phyloP scores from a whole-genome alignment of 2,329 filamentous ascomycete genomes.

The Neonectria ditissima region DNA sequence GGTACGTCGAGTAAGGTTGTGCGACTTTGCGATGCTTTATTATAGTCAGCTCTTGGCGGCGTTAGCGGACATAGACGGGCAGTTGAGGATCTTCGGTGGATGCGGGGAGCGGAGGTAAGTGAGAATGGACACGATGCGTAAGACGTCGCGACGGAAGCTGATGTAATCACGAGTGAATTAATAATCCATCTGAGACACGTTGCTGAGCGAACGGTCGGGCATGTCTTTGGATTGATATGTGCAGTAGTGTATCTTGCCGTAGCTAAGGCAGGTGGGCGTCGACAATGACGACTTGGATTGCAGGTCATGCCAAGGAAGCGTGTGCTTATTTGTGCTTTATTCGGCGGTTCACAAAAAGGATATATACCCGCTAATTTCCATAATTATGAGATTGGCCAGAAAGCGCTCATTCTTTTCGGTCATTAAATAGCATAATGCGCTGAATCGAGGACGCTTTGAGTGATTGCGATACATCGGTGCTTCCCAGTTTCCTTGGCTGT shows the following conservation, averaged over 20 bases:
- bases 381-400: no score
- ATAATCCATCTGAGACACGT: conserved; percentile 4
- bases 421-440: no score
- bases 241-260: not conserved
- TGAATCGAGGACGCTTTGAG: not conserved
- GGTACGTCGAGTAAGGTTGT: not conserved
- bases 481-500: no score
- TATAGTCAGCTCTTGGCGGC: conserved; percentile 26
- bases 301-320: not conserved
- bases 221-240: not conserved
- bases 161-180: conserved; percentile 23
- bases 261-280: not conserved
- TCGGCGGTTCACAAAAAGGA: not conserved
- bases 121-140: not conserved
- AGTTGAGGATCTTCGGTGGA: not conserved
- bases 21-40: conserved; percentile 8
- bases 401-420: not conserved
- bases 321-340: not conserved
- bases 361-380: not conserved
- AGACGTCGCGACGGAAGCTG: not conserved
- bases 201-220: not conserved
- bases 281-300: not conserved
- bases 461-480: not conserved
- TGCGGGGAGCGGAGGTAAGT: conserved; percentile 5
- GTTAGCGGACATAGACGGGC: conserved; percentile 37